Conservation (phyloP, 176 grass and related monocot species). For the Phoenix roebelenii region DNA sequence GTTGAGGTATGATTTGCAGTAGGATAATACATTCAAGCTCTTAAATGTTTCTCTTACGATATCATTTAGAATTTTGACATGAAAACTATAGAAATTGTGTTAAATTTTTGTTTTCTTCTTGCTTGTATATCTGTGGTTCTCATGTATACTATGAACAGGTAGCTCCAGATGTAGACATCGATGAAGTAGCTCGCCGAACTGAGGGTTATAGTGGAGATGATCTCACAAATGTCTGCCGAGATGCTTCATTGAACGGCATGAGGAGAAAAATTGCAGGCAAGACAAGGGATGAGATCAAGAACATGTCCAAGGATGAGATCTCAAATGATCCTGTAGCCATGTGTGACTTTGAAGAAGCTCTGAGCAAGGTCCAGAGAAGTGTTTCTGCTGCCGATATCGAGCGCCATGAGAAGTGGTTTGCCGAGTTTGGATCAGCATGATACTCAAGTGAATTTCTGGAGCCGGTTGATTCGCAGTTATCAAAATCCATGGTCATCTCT, state of each 20-base stretch:
- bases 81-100: too few species aligned
- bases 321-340: slow-evolving; percentile 81
- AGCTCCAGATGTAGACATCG: slow-evolving; percentile 54
- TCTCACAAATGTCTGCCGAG: slow-evolving; percentile 94
- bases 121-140: too few species aligned
- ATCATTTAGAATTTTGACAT: too few species aligned
- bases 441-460: neutral
- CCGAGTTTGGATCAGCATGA: slow-evolving; percentile 70
- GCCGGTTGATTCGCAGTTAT: neutral
- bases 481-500: too few species aligned
- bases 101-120: too few species aligned
- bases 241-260: slow-evolving; percentile 90
- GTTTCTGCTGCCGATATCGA: slow-evolving; percentile 74
- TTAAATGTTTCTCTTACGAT: too few species aligned
- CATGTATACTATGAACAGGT: slow-evolving; percentile 32
- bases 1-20: slow-evolving; percentile 60
- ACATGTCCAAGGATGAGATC: slow-evolving; percentile 87
- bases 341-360: slow-evolving; percentile 81
- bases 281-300: slow-evolving; percentile 86
- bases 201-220: slow-evolving; percentile 92
- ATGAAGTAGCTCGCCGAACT: slow-evolving; percentile 65
- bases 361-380: slow-evolving; percentile 83
- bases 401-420: slow-evolving; percentile 88
- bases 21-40: too few species aligned
- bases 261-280: slow-evolving; percentile 94